Conservation (phyloP, 306 rosid genomes). For the Biancaea sappan region DNA sequence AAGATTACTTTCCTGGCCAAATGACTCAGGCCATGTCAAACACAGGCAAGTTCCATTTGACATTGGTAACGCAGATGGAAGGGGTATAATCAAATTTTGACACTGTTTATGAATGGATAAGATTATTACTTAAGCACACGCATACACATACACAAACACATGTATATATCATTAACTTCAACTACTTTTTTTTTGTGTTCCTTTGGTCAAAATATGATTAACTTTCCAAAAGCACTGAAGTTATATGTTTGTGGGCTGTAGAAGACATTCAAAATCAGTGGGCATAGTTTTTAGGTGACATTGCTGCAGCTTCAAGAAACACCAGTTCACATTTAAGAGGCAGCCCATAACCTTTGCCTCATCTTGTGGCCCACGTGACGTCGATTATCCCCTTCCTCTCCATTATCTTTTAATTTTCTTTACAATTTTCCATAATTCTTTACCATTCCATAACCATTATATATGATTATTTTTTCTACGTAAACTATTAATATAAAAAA, state of each 20-base stretch:
- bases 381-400: background rate
- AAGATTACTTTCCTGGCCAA: no score
- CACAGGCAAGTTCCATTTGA: slow-evolving; percentile 21
- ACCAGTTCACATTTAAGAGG: background rate
- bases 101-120: slow-evolving; percentile 34
- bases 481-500: no score
- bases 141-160: no score
- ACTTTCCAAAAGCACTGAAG: slow-evolving; percentile 19
- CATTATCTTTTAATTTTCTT: background rate
- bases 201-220: background rate
- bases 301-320: background rate
- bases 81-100: slow-evolving; percentile 30
- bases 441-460: no score
- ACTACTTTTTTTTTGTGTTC: background rate
- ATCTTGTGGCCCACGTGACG: background rate
- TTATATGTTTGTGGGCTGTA: slow-evolving; percentile 1
- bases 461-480: no score
- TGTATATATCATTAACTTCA: background rate
- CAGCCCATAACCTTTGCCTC: slow-evolving; percentile 29
- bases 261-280: background rate
- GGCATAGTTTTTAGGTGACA: slow-evolving; percentile 25
- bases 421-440: no score
- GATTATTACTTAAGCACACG: no score
- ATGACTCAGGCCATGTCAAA: background rate
- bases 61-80: background rate